Conservation (phyloP, 371 early-diverging fungal species). For the Mucor mucedo region DNA sequence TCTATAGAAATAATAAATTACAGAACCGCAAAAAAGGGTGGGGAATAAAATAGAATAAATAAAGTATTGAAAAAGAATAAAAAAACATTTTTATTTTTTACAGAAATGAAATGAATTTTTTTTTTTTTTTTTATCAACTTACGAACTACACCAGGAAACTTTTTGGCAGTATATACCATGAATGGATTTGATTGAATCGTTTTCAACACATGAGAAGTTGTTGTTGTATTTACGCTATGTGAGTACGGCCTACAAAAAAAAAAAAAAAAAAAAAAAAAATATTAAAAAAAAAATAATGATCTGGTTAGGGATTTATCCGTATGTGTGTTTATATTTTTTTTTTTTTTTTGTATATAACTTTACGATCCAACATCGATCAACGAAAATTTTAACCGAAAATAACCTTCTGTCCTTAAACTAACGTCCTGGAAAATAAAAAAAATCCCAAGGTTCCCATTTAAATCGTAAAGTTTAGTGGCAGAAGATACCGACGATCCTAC, state of each 20-base stretch:
- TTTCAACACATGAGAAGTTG: slow-evolving; percentile 40
- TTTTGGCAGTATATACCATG: slow-evolving; percentile 67
- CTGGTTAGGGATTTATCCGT: not conserved
- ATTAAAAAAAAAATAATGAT: not conserved
- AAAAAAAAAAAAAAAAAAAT: not conserved
- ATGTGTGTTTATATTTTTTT: not conserved
- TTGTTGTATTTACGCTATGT: slow-evolving; percentile 40
- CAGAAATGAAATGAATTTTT: not conserved
- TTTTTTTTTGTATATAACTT: slow-evolving; percentile 14
- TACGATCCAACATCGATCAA: slow-evolving; percentile 58
- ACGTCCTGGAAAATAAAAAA: slow-evolving; percentile 80
- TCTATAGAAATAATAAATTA: slow-evolving; percentile 33
- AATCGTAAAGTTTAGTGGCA: slow-evolving; percentile 64
- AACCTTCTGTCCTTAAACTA: slow-evolving; percentile 70
- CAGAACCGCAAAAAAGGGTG: not conserved
- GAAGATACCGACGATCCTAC: slow-evolving; percentile 78
- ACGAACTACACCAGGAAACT: slow-evolving; percentile 74
- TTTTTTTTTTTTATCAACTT: slow-evolving; percentile 25
- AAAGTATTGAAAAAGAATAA: not conserved
- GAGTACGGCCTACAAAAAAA: slow-evolving; percentile 22
- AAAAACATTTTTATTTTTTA: not conserved
- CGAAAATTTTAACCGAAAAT: slow-evolving; percentile 66
- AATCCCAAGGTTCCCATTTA: slow-evolving; percentile 70
- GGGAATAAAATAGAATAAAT: not conserved
- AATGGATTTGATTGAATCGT: slow-evolving; percentile 56